Base-by-base conservation (phyloP, 1,139 yeast genomes). In the Taphrina communis region DNA sequence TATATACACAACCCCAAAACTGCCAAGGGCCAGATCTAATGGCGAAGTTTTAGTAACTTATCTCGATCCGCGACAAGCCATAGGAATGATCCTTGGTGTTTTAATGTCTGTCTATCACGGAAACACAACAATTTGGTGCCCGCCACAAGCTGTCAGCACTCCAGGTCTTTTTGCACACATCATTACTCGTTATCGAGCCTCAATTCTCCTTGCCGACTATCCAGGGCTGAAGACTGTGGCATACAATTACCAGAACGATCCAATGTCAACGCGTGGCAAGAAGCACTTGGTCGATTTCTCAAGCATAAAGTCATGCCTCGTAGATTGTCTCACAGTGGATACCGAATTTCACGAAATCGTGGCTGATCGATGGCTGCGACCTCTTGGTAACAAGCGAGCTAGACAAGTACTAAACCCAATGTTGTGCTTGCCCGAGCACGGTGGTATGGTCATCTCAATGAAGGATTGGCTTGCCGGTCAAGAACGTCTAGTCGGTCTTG, bases 381-480 rank as follows among this genome's bases (percentile, higher is more conserved):
- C 98, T 1, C 79, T 94, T 70, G 99, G 99, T 0, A 92, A 96
- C 75, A 84, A 82, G 69, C 85, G 85, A 67, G 89, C 96, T 0
- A 84, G 89, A 55, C 86, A 87, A 70, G 90, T 93, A 1, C 88
- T 93, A 38, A 88, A 97, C 0, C 99, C 99, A 0, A 85, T 95
- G 83, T 81, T 95, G 59, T 90, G 97, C 0, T 80, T 94, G 67
- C 86, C 91, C 73, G 99, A 94, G 75, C 96, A 92, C 75, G 99
- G 99, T 44, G 99, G 99, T 1, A 90, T 94, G 87, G 94, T 93
- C 5, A 87, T 94, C 21, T 87, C 97, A 0, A 84, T 92, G 83
- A 83, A 96, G 73, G 99, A 94, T 77, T 93, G 97, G 94, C 80
- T 92, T 12, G 92, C 89, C 7, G 84, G 85, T 1, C 85, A 84